Conservation (phyloP, 164 flowering plant genomes). For the Houttuynia cordata region DNA sequence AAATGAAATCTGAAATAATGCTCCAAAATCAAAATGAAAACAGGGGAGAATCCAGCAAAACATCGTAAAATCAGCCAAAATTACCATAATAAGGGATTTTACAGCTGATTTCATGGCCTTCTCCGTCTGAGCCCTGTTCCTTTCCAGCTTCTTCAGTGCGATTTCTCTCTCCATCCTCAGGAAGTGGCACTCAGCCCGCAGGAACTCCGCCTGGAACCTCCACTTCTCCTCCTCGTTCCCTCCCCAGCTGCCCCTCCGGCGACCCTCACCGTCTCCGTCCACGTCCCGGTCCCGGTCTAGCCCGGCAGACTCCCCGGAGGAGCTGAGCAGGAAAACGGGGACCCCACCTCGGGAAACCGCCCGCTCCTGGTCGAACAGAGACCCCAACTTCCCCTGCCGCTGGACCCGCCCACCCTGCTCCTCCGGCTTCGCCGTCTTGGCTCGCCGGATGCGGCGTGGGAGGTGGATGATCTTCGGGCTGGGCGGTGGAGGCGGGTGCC, state of each 20-base stretch:
- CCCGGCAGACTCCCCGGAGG: background rate
- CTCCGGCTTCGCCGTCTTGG: background rate
- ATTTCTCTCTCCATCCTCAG: conserved; percentile 71
- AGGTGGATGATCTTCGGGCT: conserved; percentile 54
- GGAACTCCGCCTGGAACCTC: conserved; percentile 73
- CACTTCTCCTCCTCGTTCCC: conserved; percentile 34
- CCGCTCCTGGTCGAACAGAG: conserved; percentile 51
- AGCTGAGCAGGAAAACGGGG: conserved; percentile 28
- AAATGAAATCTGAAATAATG: no score
- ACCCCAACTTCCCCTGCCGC: conserved; percentile 35
- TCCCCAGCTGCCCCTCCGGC: conserved; percentile 8
- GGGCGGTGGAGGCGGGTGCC: conserved; percentile 62
- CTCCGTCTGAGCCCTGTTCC: conserved; percentile 34
- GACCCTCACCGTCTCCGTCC: conserved; percentile 28
- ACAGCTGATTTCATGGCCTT: conserved; percentile 40
- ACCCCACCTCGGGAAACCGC: conserved; percentile 19
- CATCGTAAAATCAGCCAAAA: no score
- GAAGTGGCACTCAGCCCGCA: conserved; percentile 77
- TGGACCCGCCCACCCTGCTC: conserved; percentile 7
- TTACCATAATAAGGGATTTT: conserved; percentile 48
- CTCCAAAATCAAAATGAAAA: no score
- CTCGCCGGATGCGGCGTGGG: conserved; percentile 32
- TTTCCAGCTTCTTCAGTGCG: conserved; percentile 55
- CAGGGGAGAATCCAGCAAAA: conserved; percentile 12
- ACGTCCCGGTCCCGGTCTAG: no score